phyloP scores from a whole-genome alignment of 129 eudicot species.

The Pittosporum tobira region DNA sequence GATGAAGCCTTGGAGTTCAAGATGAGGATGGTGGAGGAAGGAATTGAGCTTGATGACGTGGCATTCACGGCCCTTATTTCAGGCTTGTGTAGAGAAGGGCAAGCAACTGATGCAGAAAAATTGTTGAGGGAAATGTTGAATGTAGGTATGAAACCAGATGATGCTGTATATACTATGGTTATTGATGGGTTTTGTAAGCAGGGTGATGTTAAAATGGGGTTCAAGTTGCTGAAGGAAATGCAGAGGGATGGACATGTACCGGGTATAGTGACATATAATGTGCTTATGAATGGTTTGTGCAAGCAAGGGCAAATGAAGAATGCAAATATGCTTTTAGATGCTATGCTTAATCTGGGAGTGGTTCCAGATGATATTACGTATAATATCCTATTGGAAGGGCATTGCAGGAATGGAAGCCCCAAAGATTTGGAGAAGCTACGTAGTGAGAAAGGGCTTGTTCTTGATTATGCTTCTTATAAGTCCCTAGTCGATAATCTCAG shows the following conservation, averaged over 20 bases:
- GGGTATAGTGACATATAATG: constrained; percentile 58
- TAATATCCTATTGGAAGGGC: constrained; percentile 72
- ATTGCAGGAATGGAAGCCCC: constrained; percentile 38
- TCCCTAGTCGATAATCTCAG: constrained; percentile 38
- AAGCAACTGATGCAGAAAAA: constrained; percentile 46
- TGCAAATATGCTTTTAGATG: constrained; percentile 54
- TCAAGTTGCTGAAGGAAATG: constrained; percentile 59
- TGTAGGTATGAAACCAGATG: constrained; percentile 49
- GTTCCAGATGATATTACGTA: constrained; percentile 75
- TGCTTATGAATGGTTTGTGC: constrained; percentile 70
- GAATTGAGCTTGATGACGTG: constrained; percentile 62
- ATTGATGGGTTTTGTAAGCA: constrained; percentile 65
- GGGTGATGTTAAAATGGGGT: constrained; percentile 69
- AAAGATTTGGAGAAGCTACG: constrained; percentile 44
- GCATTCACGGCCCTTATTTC: constrained; percentile 74
- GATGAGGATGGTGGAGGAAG: constrained; percentile 45
- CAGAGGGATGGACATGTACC: constrained; percentile 52
- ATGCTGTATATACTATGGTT: constrained; percentile 66
- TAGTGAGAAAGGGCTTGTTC: constrained; percentile 61
- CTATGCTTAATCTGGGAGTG: constrained; percentile 72
- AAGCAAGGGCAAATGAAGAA: constrained; percentile 69
- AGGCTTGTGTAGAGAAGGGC: constrained; percentile 63
- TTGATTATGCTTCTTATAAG: constrained; percentile 61
- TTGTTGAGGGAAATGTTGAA: constrained; percentile 58
- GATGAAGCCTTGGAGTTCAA: constrained; percentile 37